Base-by-base conservation (phyloP, 2,329 filamentous ascomycete genomes). In the Orbilia brochopaga region DNA sequence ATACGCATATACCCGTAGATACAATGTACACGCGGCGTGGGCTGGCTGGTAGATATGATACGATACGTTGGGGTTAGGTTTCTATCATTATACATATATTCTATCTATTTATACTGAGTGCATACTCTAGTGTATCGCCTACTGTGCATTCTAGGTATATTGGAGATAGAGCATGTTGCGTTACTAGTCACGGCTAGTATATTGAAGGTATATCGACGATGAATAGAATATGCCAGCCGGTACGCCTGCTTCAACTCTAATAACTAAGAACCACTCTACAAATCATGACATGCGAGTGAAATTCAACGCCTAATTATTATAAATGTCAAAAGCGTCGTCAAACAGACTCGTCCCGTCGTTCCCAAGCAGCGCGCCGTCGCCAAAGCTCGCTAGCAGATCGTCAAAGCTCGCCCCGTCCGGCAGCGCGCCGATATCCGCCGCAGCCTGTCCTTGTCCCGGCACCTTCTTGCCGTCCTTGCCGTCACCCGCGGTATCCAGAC, bases 241-340 rank as follows among this genome's bases (percentile, higher is more conserved):
- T 37, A 13, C 32, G 32, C 32, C 32, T 7, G 13, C 6, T 13
- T 13, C 7, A 13, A 6, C 32, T 37, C 13, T 37, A 37, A 37
- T 13, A 6, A 37, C 32, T 37, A 37, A 37, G 13, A 37, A 37
- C 6, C 32, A 37, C 6, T 7, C 6, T 7, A 37, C 7, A 37
- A 37, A 37, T 7, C 32, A 37, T 13, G 13, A 37, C 7, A 37
- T 37, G 32, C 6, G 6, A 37, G 32, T 13, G 13, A 37, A 7
- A n/a, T n/a, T n/a, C n/a, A n/a, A n/a, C n/a, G n/a, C 13, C 37
- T 42, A 52, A 61, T 64, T 54, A 61, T 53, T 60, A 27, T 64
- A 72, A 2, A 72, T 64, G 52, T 64, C 60, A 48, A 64, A 64
- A 6, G 61, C 59, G 61, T 72, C 61, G 27, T 72, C 67, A 13